phyloP scores from a whole-genome alignment of 129 eudicot species.

The Artemisia annua region DNA sequence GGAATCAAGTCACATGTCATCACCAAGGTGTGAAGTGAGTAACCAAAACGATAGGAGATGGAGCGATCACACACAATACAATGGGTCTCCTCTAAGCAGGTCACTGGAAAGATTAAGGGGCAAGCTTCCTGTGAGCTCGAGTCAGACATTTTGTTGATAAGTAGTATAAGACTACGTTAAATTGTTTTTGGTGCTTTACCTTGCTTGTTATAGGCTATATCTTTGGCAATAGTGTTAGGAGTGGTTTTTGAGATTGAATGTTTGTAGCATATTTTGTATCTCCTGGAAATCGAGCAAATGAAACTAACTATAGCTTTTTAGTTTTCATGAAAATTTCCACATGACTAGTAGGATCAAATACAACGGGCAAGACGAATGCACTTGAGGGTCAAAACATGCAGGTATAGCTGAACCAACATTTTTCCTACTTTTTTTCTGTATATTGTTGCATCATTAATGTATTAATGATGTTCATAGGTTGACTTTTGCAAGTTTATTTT shows the following conservation, averaged over 20 bases:
- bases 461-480: too few relatives aligned
- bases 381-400: too few relatives aligned
- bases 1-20: constrained; percentile 57
- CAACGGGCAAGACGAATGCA: too few relatives aligned
- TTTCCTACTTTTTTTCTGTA: too few relatives aligned
- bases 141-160: constrained; percentile 36
- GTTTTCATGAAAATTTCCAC: too few relatives aligned
- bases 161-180: neutral
- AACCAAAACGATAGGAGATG: constrained; percentile 60
- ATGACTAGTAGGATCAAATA: too few relatives aligned
- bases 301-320: too few relatives aligned
- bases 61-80: constrained; percentile 35
- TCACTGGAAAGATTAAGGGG: constrained; percentile 37
- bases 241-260: neutral
- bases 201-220: neutral
- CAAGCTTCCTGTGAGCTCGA: constrained; percentile 37
- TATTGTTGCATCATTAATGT: too few relatives aligned
- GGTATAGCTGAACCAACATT: too few relatives aligned
- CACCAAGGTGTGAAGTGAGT: constrained; percentile 58
- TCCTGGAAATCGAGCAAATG: too few relatives aligned
- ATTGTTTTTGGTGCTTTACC: neutral
- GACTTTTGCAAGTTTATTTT: too few relatives aligned
- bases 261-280: too few relatives aligned
- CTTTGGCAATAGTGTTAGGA: neutral
- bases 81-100: constrained; percentile 28